These are phyloP conservation scores for Mycena galericulata DNA, from an alignment of 768 basidiomycete genomes.

Conservation along the genomic window DNA sequence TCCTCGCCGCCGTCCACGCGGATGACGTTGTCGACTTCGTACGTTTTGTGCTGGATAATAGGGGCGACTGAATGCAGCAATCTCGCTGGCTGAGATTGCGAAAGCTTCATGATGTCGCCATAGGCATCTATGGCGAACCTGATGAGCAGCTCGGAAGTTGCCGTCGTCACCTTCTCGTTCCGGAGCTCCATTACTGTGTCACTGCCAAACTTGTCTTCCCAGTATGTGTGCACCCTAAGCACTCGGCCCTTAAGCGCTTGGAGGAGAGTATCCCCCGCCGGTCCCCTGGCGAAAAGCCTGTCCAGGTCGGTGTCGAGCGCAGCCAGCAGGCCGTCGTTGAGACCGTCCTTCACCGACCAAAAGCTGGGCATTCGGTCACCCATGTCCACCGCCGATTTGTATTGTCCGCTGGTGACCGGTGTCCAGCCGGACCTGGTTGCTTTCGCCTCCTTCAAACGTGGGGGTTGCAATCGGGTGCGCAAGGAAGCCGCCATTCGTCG, in stretches of 20 bases:
- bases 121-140: not conserved
- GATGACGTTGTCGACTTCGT: not conserved
- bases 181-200: not conserved
- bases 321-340: not conserved
- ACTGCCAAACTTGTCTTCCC: not conserved
- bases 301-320: slow-evolving; percentile 2
- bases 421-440: too few relatives aligned
- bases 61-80: not conserved
- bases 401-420: not conserved
- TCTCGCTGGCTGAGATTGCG: not conserved
- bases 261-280: not conserved
- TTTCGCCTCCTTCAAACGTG: too few relatives aligned
- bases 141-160: not conserved
- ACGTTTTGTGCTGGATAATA: not conserved
- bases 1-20: not conserved
- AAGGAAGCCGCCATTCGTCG: too few relatives aligned
- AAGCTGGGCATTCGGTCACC: not conserved
- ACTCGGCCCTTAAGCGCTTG: not conserved
- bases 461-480: too few relatives aligned
- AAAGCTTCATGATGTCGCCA: not conserved
- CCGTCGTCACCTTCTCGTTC: not conserved
- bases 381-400: slow-evolving; percentile 1
- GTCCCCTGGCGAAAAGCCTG: not conserved
- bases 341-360: not conserved
- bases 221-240: not conserved